Evolutionary conservation across 495 filamentous ascomycete species (phyloP).

Genomic region (Usnea hakonensis): DNA sequence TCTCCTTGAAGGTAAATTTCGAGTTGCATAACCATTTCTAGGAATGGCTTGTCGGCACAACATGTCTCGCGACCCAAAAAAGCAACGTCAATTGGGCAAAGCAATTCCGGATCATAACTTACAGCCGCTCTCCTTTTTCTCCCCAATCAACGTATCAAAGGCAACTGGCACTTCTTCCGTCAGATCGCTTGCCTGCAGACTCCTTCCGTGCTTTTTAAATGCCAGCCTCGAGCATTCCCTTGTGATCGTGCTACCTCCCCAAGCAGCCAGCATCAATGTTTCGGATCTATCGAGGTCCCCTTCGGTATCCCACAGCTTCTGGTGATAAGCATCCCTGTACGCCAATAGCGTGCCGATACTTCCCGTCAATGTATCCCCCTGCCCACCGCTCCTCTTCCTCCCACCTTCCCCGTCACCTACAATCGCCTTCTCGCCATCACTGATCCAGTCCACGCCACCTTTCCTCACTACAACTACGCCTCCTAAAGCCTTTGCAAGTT

Average conservation of each 20-base stretch:
- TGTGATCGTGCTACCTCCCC: constrained; percentile 78
- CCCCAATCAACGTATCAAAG: constrained; percentile 68
- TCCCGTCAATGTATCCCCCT: constrained; percentile 93
- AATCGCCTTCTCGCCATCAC: constrained; percentile 67
- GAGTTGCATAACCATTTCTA: too few relatives aligned
- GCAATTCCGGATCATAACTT: too few relatives aligned
- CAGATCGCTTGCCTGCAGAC: constrained; percentile 88
- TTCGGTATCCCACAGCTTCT: constrained; percentile 67
- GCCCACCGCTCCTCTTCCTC: constrained; percentile 82
- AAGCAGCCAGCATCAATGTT: constrained; percentile 69
- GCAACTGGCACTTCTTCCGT: constrained; percentile 82
- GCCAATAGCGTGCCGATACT: constrained; percentile 79
- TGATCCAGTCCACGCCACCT: constrained; percentile 75
- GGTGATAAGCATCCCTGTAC: constrained; percentile 79
- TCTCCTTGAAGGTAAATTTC: too few relatives aligned
- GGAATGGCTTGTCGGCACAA: too few relatives aligned
- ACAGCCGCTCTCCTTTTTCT: constrained; percentile 41
- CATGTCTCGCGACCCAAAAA: too few relatives aligned
- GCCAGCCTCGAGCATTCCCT: constrained; percentile 86
- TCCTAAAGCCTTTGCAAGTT: constrained; percentile 67
- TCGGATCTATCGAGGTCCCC: constrained; percentile 45
- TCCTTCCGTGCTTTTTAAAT: constrained; percentile 78
- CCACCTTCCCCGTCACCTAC: constrained; percentile 71
- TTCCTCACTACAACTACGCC: constrained; percentile 91
- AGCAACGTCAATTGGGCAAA: too few relatives aligned